Conservation (phyloP, 306 rosid species). For the Lathyrus oleraceus region DNA sequence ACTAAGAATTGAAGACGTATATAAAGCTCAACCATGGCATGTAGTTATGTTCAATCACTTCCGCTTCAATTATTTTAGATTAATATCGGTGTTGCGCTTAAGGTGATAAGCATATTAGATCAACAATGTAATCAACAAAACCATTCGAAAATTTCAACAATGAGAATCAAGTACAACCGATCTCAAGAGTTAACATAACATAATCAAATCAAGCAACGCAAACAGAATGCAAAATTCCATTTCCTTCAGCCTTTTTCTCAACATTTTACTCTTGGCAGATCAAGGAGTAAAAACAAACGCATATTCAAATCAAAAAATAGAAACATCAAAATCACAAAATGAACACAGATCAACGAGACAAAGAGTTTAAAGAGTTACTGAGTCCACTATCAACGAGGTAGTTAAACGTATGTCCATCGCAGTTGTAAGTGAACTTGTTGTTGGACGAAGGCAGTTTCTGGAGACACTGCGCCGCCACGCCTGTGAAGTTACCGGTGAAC, state of each 20-base stretch:
- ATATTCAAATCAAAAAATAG: neutral
- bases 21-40: neutral
- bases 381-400: slow-evolving; percentile 87
- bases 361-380: slow-evolving; percentile 46
- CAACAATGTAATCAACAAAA: neutral
- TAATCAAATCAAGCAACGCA: slow-evolving; percentile 30
- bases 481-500: slow-evolving; percentile 84
- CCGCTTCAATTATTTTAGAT: neutral
- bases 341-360: slow-evolving; percentile 25
- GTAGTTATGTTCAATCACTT: neutral
- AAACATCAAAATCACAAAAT: slow-evolving; percentile 12
- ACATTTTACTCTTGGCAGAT: slow-evolving; percentile 26
- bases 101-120: neutral
- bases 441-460: slow-evolving; percentile 85
- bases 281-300: slow-evolving; percentile 17
- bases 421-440: slow-evolving; percentile 86
- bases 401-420: slow-evolving; percentile 95
- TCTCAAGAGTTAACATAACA: slow-evolving; percentile 17
- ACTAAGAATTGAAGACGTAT: neutral
- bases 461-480: slow-evolving; percentile 84
- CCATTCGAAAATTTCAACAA: neutral
- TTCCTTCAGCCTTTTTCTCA: neutral
- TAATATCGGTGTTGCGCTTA: neutral
- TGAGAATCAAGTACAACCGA: neutral
- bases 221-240: neutral